phyloP scores from a whole-genome alignment of 495 filamentous ascomycete genomes.

The Tetracladium setigerum region DNA sequence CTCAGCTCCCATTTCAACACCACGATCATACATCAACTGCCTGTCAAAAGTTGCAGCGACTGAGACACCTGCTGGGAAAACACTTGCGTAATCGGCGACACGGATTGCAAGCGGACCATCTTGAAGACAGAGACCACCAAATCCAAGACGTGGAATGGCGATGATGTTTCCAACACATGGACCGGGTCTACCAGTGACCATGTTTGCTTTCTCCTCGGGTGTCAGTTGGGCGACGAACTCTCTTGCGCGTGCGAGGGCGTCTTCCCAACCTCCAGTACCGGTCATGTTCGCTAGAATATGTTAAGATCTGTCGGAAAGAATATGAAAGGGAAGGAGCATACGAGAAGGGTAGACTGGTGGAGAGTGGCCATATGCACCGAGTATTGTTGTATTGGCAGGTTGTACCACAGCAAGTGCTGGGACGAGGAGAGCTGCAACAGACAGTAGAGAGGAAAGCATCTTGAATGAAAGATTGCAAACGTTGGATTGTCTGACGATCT shows the following conservation, averaged over 20 bases:
- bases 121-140: constrained; percentile 52
- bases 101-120: constrained; percentile 53
- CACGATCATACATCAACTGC: constrained; percentile 59
- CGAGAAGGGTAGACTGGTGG: constrained; percentile 47
- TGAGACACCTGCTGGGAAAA: constrained; percentile 73
- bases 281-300: constrained; percentile 5
- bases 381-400: constrained; percentile 7
- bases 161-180: constrained; percentile 11
- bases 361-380: constrained; percentile 38
- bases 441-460: constrained; percentile 9
- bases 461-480: background rate
- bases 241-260: constrained; percentile 40
- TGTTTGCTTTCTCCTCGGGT: constrained; percentile 47
- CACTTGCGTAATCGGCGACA: constrained; percentile 65
- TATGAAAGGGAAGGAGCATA: constrained; percentile 14
- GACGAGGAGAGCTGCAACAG: constrained; percentile 5
- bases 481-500: background rate
- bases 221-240: constrained; percentile 47
- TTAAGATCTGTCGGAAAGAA: background rate
- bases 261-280: constrained; percentile 32
- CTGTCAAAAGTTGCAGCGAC: constrained; percentile 61
- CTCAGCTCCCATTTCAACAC: constrained; percentile 70
- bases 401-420: constrained; percentile 4
- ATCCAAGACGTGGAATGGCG: constrained; percentile 43
- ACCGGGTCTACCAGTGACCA: constrained; percentile 8